Conservation (phyloP, 371 early-diverging fungal species). For the Mortierella sp. region DNA sequence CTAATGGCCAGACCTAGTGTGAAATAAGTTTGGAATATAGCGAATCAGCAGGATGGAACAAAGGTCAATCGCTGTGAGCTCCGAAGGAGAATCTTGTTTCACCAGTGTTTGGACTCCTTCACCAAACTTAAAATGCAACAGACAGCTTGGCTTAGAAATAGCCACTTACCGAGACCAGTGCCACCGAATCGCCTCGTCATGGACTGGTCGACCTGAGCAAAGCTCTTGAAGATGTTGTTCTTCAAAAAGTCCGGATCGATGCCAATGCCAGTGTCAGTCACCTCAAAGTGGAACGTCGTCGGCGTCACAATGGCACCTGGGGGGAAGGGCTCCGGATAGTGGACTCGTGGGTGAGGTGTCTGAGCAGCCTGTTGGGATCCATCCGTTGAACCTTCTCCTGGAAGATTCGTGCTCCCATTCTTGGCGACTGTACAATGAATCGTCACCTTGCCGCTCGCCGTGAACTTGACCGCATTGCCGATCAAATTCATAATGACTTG, state of each 20-base stretch:
- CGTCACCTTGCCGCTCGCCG: slow-evolving; percentile 44
- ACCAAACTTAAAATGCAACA: background rate
- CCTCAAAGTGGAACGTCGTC: slow-evolving; percentile 34
- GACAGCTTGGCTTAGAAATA: background rate
- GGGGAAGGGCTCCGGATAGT: slow-evolving; percentile 21
- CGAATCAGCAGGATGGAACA: background rate
- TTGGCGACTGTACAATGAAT: slow-evolving; percentile 21
- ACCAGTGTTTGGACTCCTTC: too few species aligned
- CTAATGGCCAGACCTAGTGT: slow-evolving; percentile 57
- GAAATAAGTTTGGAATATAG: background rate
- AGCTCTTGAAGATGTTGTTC: slow-evolving; percentile 61
- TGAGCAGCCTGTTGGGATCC: background rate
- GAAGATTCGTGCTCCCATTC: background rate
- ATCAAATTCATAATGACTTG: slow-evolving; percentile 58
- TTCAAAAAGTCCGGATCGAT: slow-evolving; percentile 56
- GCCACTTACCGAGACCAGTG: slow-evolving; percentile 52
- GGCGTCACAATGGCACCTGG: slow-evolving; percentile 32
- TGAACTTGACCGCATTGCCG: slow-evolving; percentile 59
- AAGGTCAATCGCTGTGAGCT: background rate
- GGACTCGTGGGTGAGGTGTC: slow-evolving; percentile 9
- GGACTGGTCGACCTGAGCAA: slow-evolving; percentile 59
- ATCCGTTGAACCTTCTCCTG: background rate
- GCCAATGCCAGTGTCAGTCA: slow-evolving; percentile 56
- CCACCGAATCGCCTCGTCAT: slow-evolving; percentile 61
- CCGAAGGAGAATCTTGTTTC: background rate